Base-by-base conservation (phyloP, 495 filamentous ascomycete species). In the Hyaloscypha variabilis region DNA sequence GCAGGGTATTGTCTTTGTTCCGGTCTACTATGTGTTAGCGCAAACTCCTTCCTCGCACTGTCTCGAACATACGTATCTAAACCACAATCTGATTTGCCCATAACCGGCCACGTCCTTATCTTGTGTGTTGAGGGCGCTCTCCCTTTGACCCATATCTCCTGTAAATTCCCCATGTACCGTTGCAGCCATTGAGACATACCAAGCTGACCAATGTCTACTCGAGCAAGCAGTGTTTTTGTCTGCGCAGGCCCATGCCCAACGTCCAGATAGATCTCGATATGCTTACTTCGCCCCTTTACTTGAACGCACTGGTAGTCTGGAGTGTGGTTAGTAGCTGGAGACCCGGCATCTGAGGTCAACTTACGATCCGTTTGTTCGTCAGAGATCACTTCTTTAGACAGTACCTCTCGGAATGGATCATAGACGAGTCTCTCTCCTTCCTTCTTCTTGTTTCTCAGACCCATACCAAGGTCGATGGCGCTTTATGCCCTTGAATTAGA, bases 81-180 rank as follows among this genome's bases (percentile, higher is more conserved):
- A 57, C 54, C 54, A 25, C 5, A 57, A 57, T 5, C 6, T 8
- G 54, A 57, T 57, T 57, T 57, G 28, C 54, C 54, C 2, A 36
- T 57, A 10, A 57, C 1, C 8, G 54, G 54, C 54, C 54, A 57
- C 8, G 54, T 25, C 23, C 28, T 57, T 1, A 57, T 57, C 21
- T 57, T 57, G 54, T 23, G 23, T 25, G 23, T 57, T 57, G 54
- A 57, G 21, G 54, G 54, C 11, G 28, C 54, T 19, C 54, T 19
- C 23, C 54, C 54, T 24, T 57, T 57, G 54, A 57, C 6, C 54
- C 54, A 57, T 57, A 57, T 57, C 54, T 57, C 54, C 6, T 57
- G 54, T 4, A 24, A 26, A 57, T 57, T 57, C 28, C 54, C 54
- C 54, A 57, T 23, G 54, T 57, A 57, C 19, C 54, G 54, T 57